Evolutionary conservation across 805 yeast genomes (phyloP).

Genomic region (Teunomyces cretensis): DNA sequence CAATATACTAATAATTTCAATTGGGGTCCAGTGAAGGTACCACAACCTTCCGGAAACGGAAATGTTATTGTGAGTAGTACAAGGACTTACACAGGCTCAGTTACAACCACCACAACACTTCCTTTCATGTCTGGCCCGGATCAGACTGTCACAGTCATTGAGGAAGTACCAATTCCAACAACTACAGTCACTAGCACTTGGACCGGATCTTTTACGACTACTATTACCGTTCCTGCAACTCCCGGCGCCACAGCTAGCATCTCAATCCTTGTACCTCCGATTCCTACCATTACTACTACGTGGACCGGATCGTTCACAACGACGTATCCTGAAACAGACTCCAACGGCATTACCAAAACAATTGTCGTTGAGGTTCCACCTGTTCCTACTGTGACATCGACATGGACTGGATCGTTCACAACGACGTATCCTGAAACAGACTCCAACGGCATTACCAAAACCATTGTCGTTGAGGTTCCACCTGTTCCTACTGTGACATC

Average conservation of each 20-base stretch:
- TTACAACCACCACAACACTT: background rate
- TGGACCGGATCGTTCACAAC: constrained; percentile 15
- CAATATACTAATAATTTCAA: no score
- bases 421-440: no score
- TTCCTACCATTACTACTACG: constrained; percentile 6
- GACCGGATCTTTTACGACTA: background rate
- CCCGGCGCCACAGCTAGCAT: constrained; percentile 2
- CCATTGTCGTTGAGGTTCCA: no score
- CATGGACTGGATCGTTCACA: no score
- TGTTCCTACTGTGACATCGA: no score
- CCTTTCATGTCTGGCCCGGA: background rate
- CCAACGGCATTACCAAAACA: no score
- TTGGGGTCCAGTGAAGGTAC: no score
- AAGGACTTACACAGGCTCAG: background rate
- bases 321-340: no score
- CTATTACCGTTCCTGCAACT: background rate
- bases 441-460: no score
- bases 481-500: no score
- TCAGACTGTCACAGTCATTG: constrained; percentile 6
- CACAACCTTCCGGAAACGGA: no score
- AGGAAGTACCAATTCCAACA: constrained; percentile 7
- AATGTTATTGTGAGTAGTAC: background rate
- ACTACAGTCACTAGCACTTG: constrained; percentile 5
- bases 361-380: no score
- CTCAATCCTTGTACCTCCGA: constrained; percentile 1